These are phyloP conservation scores for Mucor piriformis DNA, from an alignment of 371 early-diverging fungal species.

Conservation along the genomic window DNA sequence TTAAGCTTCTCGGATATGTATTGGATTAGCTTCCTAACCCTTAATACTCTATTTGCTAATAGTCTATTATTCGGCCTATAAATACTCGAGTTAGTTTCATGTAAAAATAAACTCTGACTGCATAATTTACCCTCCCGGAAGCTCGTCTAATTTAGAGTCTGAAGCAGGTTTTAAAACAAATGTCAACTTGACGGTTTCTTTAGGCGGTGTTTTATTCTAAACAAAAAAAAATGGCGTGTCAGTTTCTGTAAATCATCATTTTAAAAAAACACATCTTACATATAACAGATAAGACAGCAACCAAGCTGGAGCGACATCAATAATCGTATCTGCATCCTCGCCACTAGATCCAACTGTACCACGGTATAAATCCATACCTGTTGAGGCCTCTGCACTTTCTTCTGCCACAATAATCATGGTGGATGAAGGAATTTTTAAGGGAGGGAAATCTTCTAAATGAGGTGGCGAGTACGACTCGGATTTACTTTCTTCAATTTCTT, in stretches of 20 bases:
- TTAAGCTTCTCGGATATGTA: constrained; percentile 81
- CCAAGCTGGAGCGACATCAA: constrained; percentile 61
- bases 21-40: constrained; percentile 80
- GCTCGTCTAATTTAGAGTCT: constrained; percentile 56
- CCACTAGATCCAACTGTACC: constrained; percentile 67
- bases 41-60: constrained; percentile 83
- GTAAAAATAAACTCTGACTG: not conserved
- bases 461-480: constrained; percentile 47
- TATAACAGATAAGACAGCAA: constrained; percentile 64
- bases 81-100: constrained; percentile 6
- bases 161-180: constrained; percentile 77
- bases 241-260: constrained; percentile 1
- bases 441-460: constrained; percentile 60
- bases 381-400: constrained; percentile 80
- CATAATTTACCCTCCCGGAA: constrained; percentile 61
- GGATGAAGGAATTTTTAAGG: constrained; percentile 63
- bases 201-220: constrained; percentile 65
- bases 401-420: constrained; percentile 78
- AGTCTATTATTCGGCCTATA: constrained; percentile 68
- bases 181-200: constrained; percentile 83
- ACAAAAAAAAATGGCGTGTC: not conserved
- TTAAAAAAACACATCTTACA: constrained; percentile 32
- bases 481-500: constrained; percentile 25
- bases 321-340: constrained; percentile 48
- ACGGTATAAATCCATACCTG: constrained; percentile 75